Conservation (phyloP, 108 stramenopile species). For the Discostella stelligeroides region DNA sequence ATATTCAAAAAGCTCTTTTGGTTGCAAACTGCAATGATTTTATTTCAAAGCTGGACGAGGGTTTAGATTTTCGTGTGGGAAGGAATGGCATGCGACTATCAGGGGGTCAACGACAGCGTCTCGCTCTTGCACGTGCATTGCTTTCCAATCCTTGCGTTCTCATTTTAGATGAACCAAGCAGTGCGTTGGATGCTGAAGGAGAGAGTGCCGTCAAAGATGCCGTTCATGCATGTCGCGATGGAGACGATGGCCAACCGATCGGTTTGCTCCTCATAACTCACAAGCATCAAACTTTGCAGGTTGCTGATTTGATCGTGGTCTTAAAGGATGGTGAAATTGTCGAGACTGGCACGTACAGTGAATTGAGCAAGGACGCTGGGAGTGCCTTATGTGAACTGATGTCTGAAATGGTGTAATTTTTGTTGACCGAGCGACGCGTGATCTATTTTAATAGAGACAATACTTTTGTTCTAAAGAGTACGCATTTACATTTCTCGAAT, state of each 20-base stretch:
- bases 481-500: too few species aligned
- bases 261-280: constrained; percentile 79
- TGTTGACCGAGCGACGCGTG: too few species aligned
- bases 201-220: constrained; percentile 75
- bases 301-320: constrained; percentile 71
- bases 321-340: constrained; percentile 69
- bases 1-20: constrained; percentile 56
- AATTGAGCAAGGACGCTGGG: constrained; percentile 45
- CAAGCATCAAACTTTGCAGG: constrained; percentile 63
- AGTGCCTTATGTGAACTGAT: constrained; percentile 67
- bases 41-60: constrained; percentile 69
- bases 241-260: constrained; percentile 25
- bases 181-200: constrained; percentile 77
- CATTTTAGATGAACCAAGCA: constrained; percentile 91
- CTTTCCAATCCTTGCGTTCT: constrained; percentile 84
- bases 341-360: constrained; percentile 54
- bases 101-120: constrained; percentile 94
- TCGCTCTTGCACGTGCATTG: constrained; percentile 95
- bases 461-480: too few species aligned
- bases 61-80: constrained; percentile 85
- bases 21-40: constrained; percentile 75
- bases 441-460: too few species aligned
- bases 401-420: constrained; percentile 53
- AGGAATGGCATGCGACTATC: constrained; percentile 84
- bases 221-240: constrained; percentile 62